Percentiles rank a stretch among this genome's conserved stretches.
Conservation (phyloP, 2,329 filamentous ascomycete genomes). For the Sphaceloma murrayae region DNA sequence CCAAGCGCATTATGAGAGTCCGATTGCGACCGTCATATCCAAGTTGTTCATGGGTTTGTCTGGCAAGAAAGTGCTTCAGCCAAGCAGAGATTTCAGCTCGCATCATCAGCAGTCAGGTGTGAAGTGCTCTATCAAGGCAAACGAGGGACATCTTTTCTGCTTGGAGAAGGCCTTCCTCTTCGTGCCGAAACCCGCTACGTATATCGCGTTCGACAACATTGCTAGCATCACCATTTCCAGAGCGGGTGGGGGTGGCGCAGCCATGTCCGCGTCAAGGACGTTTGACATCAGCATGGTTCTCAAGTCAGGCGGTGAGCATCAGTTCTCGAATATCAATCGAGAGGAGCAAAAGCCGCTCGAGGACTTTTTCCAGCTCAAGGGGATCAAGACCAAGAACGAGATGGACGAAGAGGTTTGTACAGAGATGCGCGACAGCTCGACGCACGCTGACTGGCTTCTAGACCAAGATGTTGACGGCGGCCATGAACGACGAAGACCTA, state of each 20-base stretch:
- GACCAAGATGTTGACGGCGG: constrained; percentile 60
- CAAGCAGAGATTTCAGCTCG: constrained; percentile 86
- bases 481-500: constrained; percentile 73
- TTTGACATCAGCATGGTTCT: constrained; percentile 93
- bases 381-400: constrained; percentile 93
- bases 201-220: constrained; percentile 91
- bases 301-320: constrained; percentile 83
- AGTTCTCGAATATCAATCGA: constrained; percentile 98
- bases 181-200: constrained; percentile 94
- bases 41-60: constrained; percentile 92
- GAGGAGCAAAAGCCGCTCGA: constrained; percentile 97
- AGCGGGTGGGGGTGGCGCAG: constrained; percentile 59
- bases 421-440: constrained; percentile 13
- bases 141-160: constrained; percentile 94
- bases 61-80: constrained; percentile 88
- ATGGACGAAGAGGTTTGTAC: constrained; percentile 82
- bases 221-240: constrained; percentile 89
- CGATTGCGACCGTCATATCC: constrained; percentile 84
- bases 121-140: constrained; percentile 99
- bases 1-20: constrained; percentile 81
- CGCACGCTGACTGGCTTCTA: constrained; percentile 34
- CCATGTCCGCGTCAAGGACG: constrained; percentile 84
- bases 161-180: constrained; percentile 98
- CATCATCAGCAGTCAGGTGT: constrained; percentile 91
- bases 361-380: constrained; percentile 93